These are phyloP conservation scores for Pseudogymnoascus sp. DNA, from an alignment of 2,329 filamentous ascomycete species.

Conservation along the genomic window DNA sequence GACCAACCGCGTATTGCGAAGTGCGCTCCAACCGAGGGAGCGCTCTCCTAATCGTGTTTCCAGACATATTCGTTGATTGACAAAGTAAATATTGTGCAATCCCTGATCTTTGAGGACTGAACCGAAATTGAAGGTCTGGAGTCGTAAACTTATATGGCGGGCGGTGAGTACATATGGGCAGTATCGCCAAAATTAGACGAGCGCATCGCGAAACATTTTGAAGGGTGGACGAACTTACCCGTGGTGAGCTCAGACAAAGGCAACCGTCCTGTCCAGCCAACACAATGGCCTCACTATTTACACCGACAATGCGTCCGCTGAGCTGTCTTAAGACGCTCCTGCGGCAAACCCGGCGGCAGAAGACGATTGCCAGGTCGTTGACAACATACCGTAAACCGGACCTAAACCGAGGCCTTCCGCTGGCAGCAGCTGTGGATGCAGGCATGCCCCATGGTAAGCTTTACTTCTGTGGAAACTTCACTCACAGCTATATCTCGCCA, in stretches of 20 bases:
- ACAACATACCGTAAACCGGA: slow-evolving; percentile 33
- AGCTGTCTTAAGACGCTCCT: slow-evolving; percentile 61
- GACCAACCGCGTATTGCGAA: not conserved
- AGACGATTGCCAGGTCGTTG: slow-evolving; percentile 38
- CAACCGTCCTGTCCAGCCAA: slow-evolving; percentile 7
- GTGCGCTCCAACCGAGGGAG: slow-evolving; percentile 1
- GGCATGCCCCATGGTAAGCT: not conserved
- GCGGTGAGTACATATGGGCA: slow-evolving; percentile 1
- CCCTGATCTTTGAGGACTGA: not conserved
- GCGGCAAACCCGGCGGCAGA: slow-evolving; percentile 48
- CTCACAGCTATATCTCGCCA: not conserved
- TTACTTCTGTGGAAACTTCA: not conserved
- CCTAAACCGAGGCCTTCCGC: not conserved
- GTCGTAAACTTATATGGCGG: slow-evolving; percentile 1
- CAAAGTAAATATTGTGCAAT: not conserved
- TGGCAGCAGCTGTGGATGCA: slow-evolving; percentile 6
- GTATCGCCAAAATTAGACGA: not conserved
- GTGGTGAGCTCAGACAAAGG: not conserved
- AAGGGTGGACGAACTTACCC: slow-evolving; percentile 4
- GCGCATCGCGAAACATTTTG: slow-evolving; percentile 7
- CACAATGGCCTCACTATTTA: slow-evolving; percentile 23
- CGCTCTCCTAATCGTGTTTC: not conserved
- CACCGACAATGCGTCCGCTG: slow-evolving; percentile 51
- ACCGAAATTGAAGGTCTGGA: slow-evolving; percentile 4
- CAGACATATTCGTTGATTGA: slow-evolving; percentile 7